These are phyloP conservation scores for Raffaelea ambrosiae DNA, from an alignment of 2,329 filamentous ascomycete species.

Conservation along the genomic window DNA sequence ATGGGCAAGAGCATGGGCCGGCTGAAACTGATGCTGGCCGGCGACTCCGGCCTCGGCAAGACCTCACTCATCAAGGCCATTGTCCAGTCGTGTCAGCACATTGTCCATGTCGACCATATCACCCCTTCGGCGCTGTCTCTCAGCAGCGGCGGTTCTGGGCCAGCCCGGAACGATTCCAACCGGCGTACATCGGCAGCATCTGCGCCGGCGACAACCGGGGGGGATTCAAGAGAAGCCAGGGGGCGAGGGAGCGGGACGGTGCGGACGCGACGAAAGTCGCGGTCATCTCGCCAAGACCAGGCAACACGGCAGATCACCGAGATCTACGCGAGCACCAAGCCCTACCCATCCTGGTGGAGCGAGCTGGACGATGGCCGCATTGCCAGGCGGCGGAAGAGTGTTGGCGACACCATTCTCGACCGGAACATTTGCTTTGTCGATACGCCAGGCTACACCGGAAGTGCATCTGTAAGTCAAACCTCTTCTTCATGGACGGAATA, in stretches of 20 bases:
- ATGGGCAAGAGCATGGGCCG: slow-evolving; percentile 75
- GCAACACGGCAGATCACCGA: slow-evolving; percentile 46
- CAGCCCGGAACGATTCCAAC: slow-evolving; percentile 6
- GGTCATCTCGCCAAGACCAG: slow-evolving; percentile 11
- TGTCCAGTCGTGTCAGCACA: slow-evolving; percentile 78
- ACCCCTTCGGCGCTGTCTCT: slow-evolving; percentile 15
- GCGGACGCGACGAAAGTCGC: slow-evolving; percentile 8
- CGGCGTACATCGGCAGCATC: slow-evolving; percentile 9
- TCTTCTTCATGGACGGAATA: too few species aligned
- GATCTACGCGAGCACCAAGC: slow-evolving; percentile 70
- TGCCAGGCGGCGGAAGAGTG: slow-evolving; percentile 59
- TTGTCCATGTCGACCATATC: slow-evolving; percentile 80
- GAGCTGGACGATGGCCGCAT: slow-evolving; percentile 57
- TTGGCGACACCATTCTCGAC: slow-evolving; percentile 71
- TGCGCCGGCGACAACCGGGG: slow-evolving; percentile 5
- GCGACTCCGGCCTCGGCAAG: slow-evolving; percentile 73
- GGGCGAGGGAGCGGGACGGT: too few species aligned
- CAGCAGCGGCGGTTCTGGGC: background rate
- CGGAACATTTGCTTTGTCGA: slow-evolving; percentile 93
- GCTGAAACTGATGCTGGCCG: slow-evolving; percentile 81
- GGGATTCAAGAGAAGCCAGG: slow-evolving; percentile 4
- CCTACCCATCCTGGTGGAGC: slow-evolving; percentile 86
- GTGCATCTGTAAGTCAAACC: slow-evolving; percentile 36
- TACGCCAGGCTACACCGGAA: slow-evolving; percentile 56
- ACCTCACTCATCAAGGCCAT: slow-evolving; percentile 84